These are phyloP conservation scores for Sporothrix sp. DNA, from an alignment of 2,329 filamentous ascomycete genomes.

Conservation along the genomic window DNA sequence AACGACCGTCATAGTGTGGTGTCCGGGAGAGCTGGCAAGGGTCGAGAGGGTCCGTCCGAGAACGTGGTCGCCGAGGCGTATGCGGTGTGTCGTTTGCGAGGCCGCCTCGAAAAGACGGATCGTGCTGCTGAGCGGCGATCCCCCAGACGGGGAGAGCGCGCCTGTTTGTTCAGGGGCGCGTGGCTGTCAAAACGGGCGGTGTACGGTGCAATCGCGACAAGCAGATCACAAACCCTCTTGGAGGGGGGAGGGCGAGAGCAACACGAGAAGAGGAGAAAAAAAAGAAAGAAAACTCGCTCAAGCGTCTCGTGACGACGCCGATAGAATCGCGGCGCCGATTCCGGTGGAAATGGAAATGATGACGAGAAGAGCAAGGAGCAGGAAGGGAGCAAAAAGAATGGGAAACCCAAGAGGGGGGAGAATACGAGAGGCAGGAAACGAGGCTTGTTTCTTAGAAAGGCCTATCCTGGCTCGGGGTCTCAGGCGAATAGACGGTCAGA, in stretches of 20 bases:
- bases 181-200: too few relatives aligned
- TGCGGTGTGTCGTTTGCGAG: not conserved
- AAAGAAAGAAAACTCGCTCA: too few relatives aligned
- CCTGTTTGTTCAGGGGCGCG: too few relatives aligned
- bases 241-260: not conserved
- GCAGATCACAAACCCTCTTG: too few relatives aligned
- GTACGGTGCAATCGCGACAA: too few relatives aligned
- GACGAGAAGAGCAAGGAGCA: not conserved
- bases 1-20: slow-evolving; percentile 12
- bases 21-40: too few relatives aligned
- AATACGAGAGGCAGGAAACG: too few relatives aligned
- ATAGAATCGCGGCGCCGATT: not conserved
- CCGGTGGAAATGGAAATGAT: not conserved
- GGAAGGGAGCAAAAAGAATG: not conserved
- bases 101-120: slow-evolving; percentile 2
- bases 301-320: not conserved
- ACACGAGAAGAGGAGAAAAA: not conserved
- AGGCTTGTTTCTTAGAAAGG: too few relatives aligned
- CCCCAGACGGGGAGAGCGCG: slow-evolving; percentile 9
- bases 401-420: not conserved
- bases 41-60: too few relatives aligned
- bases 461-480: too few relatives aligned
- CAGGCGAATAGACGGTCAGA: not conserved
- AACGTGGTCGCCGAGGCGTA: too few relatives aligned
- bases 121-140: slow-evolving; percentile 10